These are phyloP conservation scores for Austroboletus novae-zelandiae DNA, from an alignment of 1,284 basidiomycete genomes.

Conservation along the genomic window DNA sequence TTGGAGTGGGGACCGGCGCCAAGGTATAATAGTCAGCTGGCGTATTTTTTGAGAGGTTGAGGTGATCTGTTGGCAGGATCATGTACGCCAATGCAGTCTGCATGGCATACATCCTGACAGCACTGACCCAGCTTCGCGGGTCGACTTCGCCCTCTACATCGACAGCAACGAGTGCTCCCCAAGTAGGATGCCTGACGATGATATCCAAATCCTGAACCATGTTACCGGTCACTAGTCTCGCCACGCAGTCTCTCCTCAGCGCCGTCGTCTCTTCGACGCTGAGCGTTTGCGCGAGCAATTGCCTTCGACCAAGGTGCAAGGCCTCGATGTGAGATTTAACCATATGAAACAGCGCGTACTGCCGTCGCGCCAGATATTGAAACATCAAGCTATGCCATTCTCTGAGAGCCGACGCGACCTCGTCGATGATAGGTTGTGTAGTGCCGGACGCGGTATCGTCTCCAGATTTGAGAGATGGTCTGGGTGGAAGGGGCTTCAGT, in stretches of 20 bases:
- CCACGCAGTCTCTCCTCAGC: constrained; percentile 85
- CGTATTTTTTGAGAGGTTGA: constrained; percentile 33
- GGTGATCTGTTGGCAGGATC: constrained; percentile 50
- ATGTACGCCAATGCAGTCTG: constrained; percentile 83
- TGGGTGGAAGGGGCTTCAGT: constrained; percentile 81
- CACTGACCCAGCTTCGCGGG: constrained; percentile 77
- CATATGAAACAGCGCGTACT: constrained; percentile 87
- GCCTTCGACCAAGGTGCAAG: constrained; percentile 85
- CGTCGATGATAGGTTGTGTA: constrained; percentile 90
- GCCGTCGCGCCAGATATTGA: constrained; percentile 82
- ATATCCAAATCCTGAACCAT: constrained; percentile 91
- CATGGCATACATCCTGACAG: constrained; percentile 86
- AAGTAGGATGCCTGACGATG: constrained; percentile 91
- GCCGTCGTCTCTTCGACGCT: constrained; percentile 85
- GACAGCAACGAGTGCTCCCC: constrained; percentile 85
- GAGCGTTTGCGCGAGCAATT: constrained; percentile 86
- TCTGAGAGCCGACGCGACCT: constrained; percentile 92
- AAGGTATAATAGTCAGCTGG: constrained; percentile 40
- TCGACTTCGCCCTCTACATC: constrained; percentile 79
- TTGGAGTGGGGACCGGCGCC: constrained; percentile 54
- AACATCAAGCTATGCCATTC: constrained; percentile 96
- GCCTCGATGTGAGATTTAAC: constrained; percentile 91
- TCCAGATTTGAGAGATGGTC: constrained; percentile 89
- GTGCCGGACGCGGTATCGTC: constrained; percentile 86
- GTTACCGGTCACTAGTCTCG: constrained; percentile 86